These are phyloP conservation scores for Nicotiana tomentosiformis DNA, from an alignment of 257 asterid genomes.

Conservation along the genomic window DNA sequence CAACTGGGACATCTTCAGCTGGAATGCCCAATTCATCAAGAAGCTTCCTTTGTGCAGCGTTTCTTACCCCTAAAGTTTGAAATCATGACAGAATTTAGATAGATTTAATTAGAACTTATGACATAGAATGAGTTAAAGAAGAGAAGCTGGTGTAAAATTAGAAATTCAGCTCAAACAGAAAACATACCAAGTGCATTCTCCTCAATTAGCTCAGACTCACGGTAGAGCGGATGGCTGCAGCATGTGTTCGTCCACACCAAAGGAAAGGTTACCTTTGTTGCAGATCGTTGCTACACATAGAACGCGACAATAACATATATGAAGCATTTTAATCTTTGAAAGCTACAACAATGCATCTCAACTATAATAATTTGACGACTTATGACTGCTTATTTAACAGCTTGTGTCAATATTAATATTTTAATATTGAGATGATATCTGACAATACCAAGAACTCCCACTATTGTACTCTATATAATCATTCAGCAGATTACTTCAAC, in stretches of 20 bases:
- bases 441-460: neutral
- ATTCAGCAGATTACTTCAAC: neutral
- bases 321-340: neutral
- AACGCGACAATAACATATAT: neutral
- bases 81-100: neutral
- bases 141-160: neutral
- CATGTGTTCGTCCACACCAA: slow-evolving; percentile 97
- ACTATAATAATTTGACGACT: neutral
- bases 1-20: slow-evolving; percentile 87
- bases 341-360: neutral
- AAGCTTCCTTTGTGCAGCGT: slow-evolving; percentile 95
- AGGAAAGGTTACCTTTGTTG: slow-evolving; percentile 95
- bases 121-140: neutral
- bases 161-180: neutral
- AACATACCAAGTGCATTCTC: slow-evolving; percentile 69
- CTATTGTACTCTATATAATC: neutral
- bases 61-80: slow-evolving; percentile 58
- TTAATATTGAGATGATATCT: neutral
- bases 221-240: slow-evolving; percentile 92
- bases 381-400: neutral
- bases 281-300: slow-evolving; percentile 78
- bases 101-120: neutral
- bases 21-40: slow-evolving; percentile 88
- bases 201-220: slow-evolving; percentile 86
- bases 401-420: neutral